Evolutionary conservation across 441 rosid species (phyloP), one percentile per base, ranked within the genome.

Genomic region (Jatropha multifida): DNA sequence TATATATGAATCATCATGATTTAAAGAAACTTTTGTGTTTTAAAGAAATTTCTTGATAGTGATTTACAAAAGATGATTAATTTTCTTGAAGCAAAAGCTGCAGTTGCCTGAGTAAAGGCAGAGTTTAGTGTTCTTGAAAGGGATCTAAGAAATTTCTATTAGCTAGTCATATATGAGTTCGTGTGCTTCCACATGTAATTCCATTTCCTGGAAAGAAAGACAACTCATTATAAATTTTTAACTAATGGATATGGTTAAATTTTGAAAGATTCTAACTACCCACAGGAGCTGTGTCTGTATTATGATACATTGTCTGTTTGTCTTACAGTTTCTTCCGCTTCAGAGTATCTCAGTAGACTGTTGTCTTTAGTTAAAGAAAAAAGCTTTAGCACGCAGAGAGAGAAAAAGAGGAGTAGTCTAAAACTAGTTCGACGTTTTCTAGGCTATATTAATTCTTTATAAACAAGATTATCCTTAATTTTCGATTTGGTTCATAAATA

Each of bases 231-330:
- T 37, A 44, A 15, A 76, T 32, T 77, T 60, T 54, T 38, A 42
- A 66, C 18, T 17, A 23, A 38, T 37, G 4, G 60, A 14, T 38
- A 15, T 15, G 10, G 42, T 73, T 51, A 59, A 68, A 59, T 76
- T 68, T 69, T 38, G 74, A 74, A 63, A 72, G 76, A 80, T 80
- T 82, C 79, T 78, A 80, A 64, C 80, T 59, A 80, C 76, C 44
- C 32, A 63, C 64, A 52, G 59, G 71, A 65, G 2, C 61, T 37
- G n/a, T 66, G 64, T 65, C 60, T 70, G 9, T 65, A 38, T 49
- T n/a, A 40, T 65, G 6, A 68, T 77, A 59, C 71, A 38, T 17
- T 61, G 20, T 54, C 17, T 27, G 15, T 51, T 27, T 77, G 48
- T 48, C 32, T 76, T 55, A 32, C 66, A 52, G 44, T 18, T 51